A percentile compares a stretch with the other conserved stretches of the same genome.
Evolutionary conservation across 2,329 filamentous ascomycete genomes (phyloP).

Genomic region (Ophiocordyceps polyrhachis-furcata): DNA sequence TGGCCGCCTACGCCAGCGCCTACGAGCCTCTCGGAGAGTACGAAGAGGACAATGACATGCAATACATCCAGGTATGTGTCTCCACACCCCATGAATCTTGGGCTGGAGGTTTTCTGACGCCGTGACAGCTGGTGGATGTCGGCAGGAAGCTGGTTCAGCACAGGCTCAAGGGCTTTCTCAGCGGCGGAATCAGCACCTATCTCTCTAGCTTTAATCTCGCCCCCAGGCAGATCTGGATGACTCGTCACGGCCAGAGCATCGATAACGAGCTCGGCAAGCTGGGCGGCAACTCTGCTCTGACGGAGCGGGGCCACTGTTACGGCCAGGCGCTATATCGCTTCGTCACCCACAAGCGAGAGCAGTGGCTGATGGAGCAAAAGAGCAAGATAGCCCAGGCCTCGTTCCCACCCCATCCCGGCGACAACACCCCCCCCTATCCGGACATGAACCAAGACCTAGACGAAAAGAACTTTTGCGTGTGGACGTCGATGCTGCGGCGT

Average conservation of each 20-base stretch:
- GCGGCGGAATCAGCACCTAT: slow-evolving; percentile 83
- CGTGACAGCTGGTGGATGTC: slow-evolving; percentile 70
- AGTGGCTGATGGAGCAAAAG: slow-evolving; percentile 70
- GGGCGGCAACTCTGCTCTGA: slow-evolving; percentile 75
- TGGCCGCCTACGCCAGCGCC: slow-evolving; percentile 82
- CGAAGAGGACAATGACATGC: slow-evolving; percentile 78
- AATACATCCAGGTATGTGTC: slow-evolving; percentile 58
- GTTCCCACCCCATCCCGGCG: slow-evolving; percentile 79
- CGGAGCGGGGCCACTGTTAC: slow-evolving; percentile 62
- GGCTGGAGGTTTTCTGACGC: slow-evolving; percentile 9
- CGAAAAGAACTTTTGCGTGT: slow-evolving; percentile 88
- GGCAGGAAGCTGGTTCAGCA: slow-evolving; percentile 85
- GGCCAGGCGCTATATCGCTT: slow-evolving; percentile 65
- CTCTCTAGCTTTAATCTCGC: slow-evolving; percentile 93
- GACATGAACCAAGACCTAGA: slow-evolving; percentile 53
- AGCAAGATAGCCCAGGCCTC: slow-evolving; percentile 57
- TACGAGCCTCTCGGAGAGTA: slow-evolving; percentile 82
- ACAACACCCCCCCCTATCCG: slow-evolving; percentile 87
- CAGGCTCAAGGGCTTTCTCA: slow-evolving; percentile 79
- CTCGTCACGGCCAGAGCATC: slow-evolving; percentile 74
- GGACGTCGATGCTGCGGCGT: slow-evolving; percentile 92
- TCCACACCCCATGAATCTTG: background rate
- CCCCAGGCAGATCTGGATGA: slow-evolving; percentile 95
- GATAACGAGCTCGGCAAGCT: slow-evolving; percentile 82
- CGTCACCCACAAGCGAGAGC: slow-evolving; percentile 58